Conservation (phyloP, 2,329 filamentous ascomycete genomes). For the Colletotrichum horii region DNA sequence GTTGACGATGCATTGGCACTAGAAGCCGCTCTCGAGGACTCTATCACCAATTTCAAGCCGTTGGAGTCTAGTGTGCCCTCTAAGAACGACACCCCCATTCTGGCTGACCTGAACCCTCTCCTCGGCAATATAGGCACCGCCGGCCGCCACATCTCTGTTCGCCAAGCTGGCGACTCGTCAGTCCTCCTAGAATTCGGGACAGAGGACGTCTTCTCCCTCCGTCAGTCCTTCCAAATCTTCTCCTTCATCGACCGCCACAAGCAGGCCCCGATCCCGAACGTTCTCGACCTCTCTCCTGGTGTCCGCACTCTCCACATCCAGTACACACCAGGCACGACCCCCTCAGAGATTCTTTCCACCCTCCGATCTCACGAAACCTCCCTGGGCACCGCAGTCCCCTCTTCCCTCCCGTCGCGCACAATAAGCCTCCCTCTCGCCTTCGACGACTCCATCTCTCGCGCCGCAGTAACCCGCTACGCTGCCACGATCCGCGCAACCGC, state of each 20-base stretch:
- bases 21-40: conserved; percentile 24
- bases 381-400: conserved; percentile 23
- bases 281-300: conserved; percentile 37
- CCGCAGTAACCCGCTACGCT: conserved; percentile 64
- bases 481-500: conserved; percentile 66
- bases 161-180: conserved; percentile 37
- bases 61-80: background rate
- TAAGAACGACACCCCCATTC: background rate
- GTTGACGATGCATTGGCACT: conserved; percentile 29
- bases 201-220: conserved; percentile 32
- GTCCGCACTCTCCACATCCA: conserved; percentile 38
- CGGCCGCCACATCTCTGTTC: conserved; percentile 25
- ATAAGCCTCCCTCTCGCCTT: conserved; percentile 43
- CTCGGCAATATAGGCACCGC: conserved; percentile 22
- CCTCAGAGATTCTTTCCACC: conserved; percentile 23
- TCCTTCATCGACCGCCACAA: conserved; percentile 36
- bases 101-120: background rate
- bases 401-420: conserved; percentile 31
- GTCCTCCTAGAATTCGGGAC: conserved; percentile 39
- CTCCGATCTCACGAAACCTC: conserved; percentile 28
- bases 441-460: conserved; percentile 42
- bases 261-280: conserved; percentile 28
- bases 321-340: conserved; percentile 27
- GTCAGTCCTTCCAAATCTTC: conserved; percentile 36
- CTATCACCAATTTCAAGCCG: conserved; percentile 25